Evolutionary conservation across 2,329 filamentous ascomycete genomes (phyloP), one percentile per base, ranked within the genome.

Genomic region (Chaetomiaceae sp.): DNA sequence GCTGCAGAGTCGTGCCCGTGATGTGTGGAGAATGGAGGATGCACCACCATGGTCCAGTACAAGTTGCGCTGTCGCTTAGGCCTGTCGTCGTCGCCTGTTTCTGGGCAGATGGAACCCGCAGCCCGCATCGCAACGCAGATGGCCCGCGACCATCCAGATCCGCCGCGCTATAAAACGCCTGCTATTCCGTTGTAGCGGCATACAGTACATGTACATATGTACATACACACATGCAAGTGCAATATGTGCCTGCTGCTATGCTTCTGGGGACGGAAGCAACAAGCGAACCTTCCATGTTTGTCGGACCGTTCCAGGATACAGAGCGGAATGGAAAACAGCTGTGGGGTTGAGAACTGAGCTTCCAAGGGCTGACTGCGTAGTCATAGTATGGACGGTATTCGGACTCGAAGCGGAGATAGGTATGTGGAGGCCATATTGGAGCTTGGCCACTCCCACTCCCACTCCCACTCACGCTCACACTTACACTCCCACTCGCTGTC

Each of bases 161-260:
- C 52, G 53, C 48, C 32, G 33, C 33, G 52, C 43, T 55, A 54
- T 53, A 59, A 44, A 42, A 48, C 53, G 45, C 44, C 34, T 58
- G 53, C 29, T 58, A 60, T 56, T 54, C 38, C 51, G 57, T 54
- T 38, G 51, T 45, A 48, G 41, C 33, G 55, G 51, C 57, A 25
- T n/a, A n/a, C n/a, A n/a, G 14, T 14, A 33, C 32, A 33, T 33
- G 14, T 18, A 58, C n/a, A n/a, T n/a, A n/a, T n/a, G n/a, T n/a
- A n/a, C n/a, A n/a, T n/a, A n/a, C n/a, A n/a, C n/a, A n/a, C n/a
- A n/a, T n/a, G n/a, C n/a, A n/a, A n/a, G n/a, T n/a, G n/a, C n/a
- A n/a, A n/a, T 61, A 61, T 59, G 58, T 61, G 59, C 56, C 56
- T 61, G 58, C 50, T 58, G 53, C 36, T 60, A 62, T 62, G 58